Evolutionary conservation across 139 green algal species (phyloP).

Genomic region (Micractinium sp.): DNA sequence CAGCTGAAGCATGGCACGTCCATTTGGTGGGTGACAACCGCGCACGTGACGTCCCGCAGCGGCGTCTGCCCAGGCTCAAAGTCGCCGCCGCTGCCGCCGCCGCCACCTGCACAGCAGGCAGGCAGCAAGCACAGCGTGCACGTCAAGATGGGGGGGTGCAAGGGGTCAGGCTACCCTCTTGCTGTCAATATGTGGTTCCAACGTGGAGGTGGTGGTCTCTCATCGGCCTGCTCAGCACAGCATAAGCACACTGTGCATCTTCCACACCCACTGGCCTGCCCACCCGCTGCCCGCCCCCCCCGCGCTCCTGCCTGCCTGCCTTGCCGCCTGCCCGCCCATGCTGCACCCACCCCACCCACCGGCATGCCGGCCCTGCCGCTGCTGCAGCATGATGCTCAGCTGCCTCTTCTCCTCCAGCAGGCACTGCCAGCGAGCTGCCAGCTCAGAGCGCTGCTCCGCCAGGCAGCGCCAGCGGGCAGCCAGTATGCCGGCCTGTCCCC

Average conservation of each 20-base stretch:
- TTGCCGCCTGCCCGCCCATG: too few relatives aligned
- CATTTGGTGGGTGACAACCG: not conserved
- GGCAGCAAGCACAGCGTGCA: not conserved
- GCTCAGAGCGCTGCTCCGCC: not conserved
- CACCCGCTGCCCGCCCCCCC: too few relatives aligned
- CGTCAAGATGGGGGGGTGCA: not conserved
- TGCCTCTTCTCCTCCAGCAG: not conserved
- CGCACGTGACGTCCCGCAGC: not conserved
- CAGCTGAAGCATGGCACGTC: conserved; percentile 1
- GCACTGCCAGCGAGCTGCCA: conserved; percentile 3
- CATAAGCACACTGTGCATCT: too few relatives aligned
- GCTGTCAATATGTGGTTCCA: too few relatives aligned
- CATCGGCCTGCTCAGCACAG: too few relatives aligned
- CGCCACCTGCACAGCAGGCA: not conserved
- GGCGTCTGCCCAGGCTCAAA: not conserved
- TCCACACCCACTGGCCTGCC: too few relatives aligned
- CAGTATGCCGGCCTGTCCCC: too few relatives aligned
- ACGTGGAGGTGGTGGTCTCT: too few relatives aligned
- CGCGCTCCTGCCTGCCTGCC: too few relatives aligned
- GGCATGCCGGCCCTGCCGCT: not conserved
- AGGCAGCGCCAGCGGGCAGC: not conserved
- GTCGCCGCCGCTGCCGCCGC: not conserved
- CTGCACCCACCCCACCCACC: not conserved
- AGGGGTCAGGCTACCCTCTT: too few relatives aligned
- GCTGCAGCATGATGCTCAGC: not conserved